Base-by-base conservation (phyloP, 371 early-diverging fungal species). In the Gilbertella persicaria region DNA sequence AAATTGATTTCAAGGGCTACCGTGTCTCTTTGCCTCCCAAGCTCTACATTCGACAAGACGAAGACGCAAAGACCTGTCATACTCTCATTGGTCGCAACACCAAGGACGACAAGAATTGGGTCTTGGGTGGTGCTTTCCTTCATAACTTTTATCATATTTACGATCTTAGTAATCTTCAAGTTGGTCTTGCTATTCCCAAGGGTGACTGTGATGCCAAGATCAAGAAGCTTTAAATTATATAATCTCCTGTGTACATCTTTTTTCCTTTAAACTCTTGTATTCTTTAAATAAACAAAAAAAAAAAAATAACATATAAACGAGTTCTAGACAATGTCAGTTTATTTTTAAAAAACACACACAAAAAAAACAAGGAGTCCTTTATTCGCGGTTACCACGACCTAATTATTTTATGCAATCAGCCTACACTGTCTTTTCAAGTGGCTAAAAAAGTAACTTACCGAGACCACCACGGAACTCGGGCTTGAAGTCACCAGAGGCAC, bases 391-490 rank as follows among this genome's bases (percentile, higher is more conserved):
- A 66, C 68, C 74, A 67, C 74, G 74, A 47, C 69, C 73, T 73
- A 60, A 3, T 28, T 16, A 37, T 4, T 41, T 28, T 14, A 36
- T 20, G n/a, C n/a, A 8, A 9, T 7, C 12, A 43, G 21, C 16
- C 2, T 21, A 35, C 26, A 19, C 3, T 14, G 24, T 24, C 9
- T 7, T n/a, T 38, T 4, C n/a, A 26, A 21, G 5, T 33, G 4
- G 13, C 3, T 4, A 0, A 45, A 39, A 45, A 13, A 13, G 24
- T 13, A 17, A 59, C 66, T 64, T 77, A 74, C 90, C 88, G 69
- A 85, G 75, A 69, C 88, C 85, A 80, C 88, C 84, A 79, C 87
- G 88, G 92, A 97, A 97, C 80, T 95, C 94, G 60, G 97, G 96
- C 81, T 89, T 87, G 86, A 89, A 95, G 80, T 91, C 92, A 68